A percentile compares a stretch with the other conserved stretches of the same genome.
Conservation (phyloP, 164 flowering plant genomes). For the Aristolochia californica region DNA sequence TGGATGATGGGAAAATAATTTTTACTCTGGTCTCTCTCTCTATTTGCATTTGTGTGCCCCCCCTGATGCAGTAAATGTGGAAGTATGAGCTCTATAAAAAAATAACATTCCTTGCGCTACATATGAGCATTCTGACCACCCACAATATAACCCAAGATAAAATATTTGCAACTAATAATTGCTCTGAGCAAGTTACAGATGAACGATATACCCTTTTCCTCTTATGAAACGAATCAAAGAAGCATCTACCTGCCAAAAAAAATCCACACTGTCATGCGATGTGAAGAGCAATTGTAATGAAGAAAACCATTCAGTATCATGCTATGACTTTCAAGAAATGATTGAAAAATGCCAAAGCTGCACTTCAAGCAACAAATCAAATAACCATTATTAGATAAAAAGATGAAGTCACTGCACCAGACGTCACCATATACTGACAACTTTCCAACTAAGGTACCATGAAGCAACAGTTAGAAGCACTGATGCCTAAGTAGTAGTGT, state of each 20-base stretch:
- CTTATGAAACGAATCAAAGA: constrained; percentile 53
- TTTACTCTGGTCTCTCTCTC: constrained; percentile 62
- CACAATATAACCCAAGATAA: neutral
- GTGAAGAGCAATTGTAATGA: too few relatives aligned
- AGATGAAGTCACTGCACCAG: too few relatives aligned
- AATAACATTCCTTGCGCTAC: neutral
- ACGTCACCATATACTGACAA: too few relatives aligned
- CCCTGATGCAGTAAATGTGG: constrained; percentile 27
- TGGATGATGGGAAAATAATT: constrained; percentile 54
- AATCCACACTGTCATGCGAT: too few relatives aligned
- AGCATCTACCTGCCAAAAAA: constrained; percentile 53
- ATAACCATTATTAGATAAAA: too few relatives aligned
- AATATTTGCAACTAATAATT: neutral
- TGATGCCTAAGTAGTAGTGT: too few relatives aligned
- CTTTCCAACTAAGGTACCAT: too few relatives aligned
- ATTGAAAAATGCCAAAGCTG: neutral
- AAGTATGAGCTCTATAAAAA: neutral
- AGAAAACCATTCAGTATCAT: neutral
- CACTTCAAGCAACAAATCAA: too few relatives aligned
- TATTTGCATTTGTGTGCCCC: constrained; percentile 47
- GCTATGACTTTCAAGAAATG: neutral
- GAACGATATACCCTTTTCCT: constrained; percentile 55
- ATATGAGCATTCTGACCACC: neutral
- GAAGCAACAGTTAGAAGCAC: too few relatives aligned
- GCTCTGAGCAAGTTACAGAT: neutral